A percentile compares a stretch with the other conserved stretches of the same genome.
Evolutionary conservation across 352 stramenopile genomes (phyloP).

Genomic region (Pythium phragmitis): DNA sequence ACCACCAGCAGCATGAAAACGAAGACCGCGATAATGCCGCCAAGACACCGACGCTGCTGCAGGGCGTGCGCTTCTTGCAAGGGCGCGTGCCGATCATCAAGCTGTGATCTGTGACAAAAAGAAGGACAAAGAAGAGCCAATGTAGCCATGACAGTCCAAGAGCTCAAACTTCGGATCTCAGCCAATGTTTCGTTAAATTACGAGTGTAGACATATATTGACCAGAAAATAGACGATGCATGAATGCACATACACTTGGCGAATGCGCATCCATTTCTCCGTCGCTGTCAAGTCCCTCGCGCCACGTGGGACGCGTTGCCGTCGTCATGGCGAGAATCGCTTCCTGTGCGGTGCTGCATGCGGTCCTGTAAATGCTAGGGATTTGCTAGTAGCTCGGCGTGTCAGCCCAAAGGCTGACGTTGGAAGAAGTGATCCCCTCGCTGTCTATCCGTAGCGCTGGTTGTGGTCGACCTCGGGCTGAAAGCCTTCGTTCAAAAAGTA

Average conservation of each 20-base stretch:
- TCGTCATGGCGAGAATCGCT: no score
- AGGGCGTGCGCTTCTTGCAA: conserved; percentile 23
- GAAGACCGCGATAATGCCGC: conserved; percentile 1
- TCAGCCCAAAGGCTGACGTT: no score
- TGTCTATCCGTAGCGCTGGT: conserved; percentile 66
- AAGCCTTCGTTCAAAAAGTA: conserved; percentile 81
- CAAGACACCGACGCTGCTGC: conserved; percentile 28
- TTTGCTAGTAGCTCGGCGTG: no score
- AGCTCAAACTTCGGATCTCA: conserved; percentile 10
- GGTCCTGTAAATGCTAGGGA: no score
- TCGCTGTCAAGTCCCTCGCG: neutral
- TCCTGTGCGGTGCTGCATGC: neutral
- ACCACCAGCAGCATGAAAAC: neutral
- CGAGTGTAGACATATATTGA: conserved; percentile 21
- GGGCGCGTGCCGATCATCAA: conserved; percentile 34
- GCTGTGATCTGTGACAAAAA: conserved; percentile 14
- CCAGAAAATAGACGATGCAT: conserved; percentile 18
- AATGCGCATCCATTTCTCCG: conserved; percentile 10
- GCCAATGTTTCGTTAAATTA: conserved; percentile 18
- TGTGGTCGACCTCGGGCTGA: conserved; percentile 77
- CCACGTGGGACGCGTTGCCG: no score
- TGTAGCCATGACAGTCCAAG: conserved; percentile 22
- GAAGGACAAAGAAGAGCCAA: conserved; percentile 1
- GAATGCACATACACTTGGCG: conserved; percentile 20
- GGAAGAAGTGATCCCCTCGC: neutral